phyloP scores from a whole-genome alignment of 305 asterid species.

The Fraxinus sp. region DNA sequence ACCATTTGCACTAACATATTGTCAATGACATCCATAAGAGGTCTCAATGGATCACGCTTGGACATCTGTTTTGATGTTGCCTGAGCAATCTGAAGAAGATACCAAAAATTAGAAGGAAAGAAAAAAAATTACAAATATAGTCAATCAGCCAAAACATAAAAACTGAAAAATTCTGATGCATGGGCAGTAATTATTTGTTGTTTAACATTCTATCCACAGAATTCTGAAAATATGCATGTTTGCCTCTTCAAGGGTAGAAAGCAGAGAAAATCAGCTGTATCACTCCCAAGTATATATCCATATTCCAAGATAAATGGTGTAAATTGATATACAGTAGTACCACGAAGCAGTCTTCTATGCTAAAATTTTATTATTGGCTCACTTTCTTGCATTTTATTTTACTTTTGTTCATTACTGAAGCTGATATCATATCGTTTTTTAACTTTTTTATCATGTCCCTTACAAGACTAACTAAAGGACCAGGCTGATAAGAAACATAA shows the following conservation, averaged over 20 bases:
- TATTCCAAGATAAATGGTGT: background rate
- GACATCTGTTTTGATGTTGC: slow-evolving; percentile 99
- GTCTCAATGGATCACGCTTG: slow-evolving; percentile 93
- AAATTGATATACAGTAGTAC: background rate
- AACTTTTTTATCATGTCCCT: background rate
- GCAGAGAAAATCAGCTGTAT: background rate
- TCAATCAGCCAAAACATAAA: background rate
- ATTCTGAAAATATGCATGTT: background rate
- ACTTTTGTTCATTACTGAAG: background rate
- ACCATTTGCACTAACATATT: slow-evolving; percentile 92
- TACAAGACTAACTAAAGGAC: background rate
- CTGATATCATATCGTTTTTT: background rate
- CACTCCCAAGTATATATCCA: background rate
- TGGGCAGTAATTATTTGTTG: background rate
- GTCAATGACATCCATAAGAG: slow-evolving; percentile 87
- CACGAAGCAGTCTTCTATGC: background rate
- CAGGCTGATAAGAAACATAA: background rate
- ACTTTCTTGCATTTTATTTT: background rate
- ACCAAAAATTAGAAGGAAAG: slow-evolving; percentile 7
- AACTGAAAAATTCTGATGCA: background rate
- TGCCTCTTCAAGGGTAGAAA: background rate
- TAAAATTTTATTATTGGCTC: background rate
- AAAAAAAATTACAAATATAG: slow-evolving; percentile 14
- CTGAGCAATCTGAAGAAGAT: slow-evolving; percentile 74
- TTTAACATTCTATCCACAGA: background rate